Evolutionary conservation across 768 basidiomycete genomes (phyloP), one percentile per base, ranked within the genome.

Genomic region (Boletellus ananiceps): DNA sequence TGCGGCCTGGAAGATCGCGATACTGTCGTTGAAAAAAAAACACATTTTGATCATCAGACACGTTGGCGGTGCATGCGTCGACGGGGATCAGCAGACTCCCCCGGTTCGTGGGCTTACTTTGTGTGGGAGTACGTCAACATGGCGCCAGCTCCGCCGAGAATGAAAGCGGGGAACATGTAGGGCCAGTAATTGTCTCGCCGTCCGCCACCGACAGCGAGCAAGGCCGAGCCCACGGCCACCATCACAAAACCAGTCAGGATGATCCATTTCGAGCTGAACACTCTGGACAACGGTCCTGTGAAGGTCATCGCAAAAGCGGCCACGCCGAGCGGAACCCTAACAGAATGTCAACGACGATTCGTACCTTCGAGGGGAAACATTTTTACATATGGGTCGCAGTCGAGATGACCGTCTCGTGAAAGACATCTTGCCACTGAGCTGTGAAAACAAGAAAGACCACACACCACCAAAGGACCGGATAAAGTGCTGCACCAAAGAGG

Each of bases 1-100:
- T 5, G 71, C 72, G 33, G 71, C 71, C 50, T 69, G 71, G 62
- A 82, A 73, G 35, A 81, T 70, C 13, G 77, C 76, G 40, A 81
- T 75, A 55, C 76, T 80, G 45, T 2, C 11, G 11, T 29, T 29
- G 11, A 11, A 29, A 29, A 29, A n/a, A 29, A 29, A 29, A 29
- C 15, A 40, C 46, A 41, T 2, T 21, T 31, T 40, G 5, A 38
- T 34, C 29, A 21, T 55, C 13, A 47, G 33, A 11, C 45, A 13
- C 14, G 19, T 43, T 3, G 16, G 29, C 29, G 11, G 29, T 11
- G 29, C 29, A 11, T 29, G 9, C 4, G 25, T 40, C 18, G 46
- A 19, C 36, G 21, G 6, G 8, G 3, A 36, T 32, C 19, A 23
- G 9, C 29, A 11, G 7, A 11, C 29, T 29, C 29, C 29, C 29